Percentiles rank a stretch among this genome's conserved stretches.
These are phyloP conservation scores for Gossypium mustelinum DNA, from an alignment of 345 rosid genomes.

Conservation along the genomic window DNA sequence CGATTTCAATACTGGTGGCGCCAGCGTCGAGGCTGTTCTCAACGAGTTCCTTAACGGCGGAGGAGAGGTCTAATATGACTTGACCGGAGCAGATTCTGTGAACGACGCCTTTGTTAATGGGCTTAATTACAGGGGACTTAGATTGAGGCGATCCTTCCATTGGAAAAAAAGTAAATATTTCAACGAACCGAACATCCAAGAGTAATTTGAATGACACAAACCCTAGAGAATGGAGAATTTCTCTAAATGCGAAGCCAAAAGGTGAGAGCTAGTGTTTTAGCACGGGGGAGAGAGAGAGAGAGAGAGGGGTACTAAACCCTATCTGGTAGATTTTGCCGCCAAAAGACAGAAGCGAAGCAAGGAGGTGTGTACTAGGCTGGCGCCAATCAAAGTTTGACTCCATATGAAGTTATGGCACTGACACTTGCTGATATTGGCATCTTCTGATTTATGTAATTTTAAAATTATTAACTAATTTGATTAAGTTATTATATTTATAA, in stretches of 20 bases:
- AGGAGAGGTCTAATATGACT: conserved; percentile 85
- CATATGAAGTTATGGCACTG: no score
- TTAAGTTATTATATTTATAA: no score
- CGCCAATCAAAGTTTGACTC: background rate
- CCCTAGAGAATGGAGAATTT: background rate
- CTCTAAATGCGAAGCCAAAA: background rate
- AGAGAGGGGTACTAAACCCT: background rate
- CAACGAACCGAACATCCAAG: background rate
- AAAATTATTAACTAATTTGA: no score
- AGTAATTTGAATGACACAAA: background rate
- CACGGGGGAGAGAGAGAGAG: background rate
- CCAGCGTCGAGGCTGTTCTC: conserved; percentile 98
- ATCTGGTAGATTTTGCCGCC: conserved; percentile 19
- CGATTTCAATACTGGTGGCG: conserved; percentile 68
- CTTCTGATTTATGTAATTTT: no score
- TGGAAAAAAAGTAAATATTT: background rate
- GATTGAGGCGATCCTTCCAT: conserved; percentile 34
- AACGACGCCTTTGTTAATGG: conserved; percentile 71
- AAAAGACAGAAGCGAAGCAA: background rate
- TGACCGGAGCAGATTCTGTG: conserved; percentile 90
- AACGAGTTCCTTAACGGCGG: conserved; percentile 94
- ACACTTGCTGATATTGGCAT: no score
- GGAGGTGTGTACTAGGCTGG: background rate
- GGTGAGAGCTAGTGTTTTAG: background rate
- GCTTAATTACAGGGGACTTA: conserved; percentile 45